phyloP scores from a whole-genome alignment of 805 yeast genomes.

The Teunomyces lycoperdinae region DNA sequence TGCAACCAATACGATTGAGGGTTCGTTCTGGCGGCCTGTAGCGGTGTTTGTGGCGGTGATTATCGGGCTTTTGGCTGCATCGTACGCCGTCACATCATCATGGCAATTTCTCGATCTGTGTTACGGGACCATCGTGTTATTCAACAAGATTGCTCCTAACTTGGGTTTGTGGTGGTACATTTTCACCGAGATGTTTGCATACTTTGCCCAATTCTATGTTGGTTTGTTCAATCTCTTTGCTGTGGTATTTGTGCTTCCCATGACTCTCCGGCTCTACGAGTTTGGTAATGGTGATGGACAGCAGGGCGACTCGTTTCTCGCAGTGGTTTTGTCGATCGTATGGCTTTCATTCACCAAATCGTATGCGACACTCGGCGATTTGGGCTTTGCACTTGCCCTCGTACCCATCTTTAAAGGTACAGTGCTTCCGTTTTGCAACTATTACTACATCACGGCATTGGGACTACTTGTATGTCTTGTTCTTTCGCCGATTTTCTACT shows the following conservation, averaged over 20 bases:
- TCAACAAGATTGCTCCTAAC: constrained; percentile 79
- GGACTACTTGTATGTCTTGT: constrained; percentile 52
- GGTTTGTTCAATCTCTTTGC: constrained; percentile 79
- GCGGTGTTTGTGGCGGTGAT: constrained; percentile 46
- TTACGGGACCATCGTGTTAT: constrained; percentile 57
- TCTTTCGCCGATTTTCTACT: constrained; percentile 85
- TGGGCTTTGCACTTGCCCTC: constrained; percentile 44
- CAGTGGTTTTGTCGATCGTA: constrained; percentile 41
- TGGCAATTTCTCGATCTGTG: constrained; percentile 26
- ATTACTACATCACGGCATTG: constrained; percentile 46
- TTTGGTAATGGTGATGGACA: background rate
- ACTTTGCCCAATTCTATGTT: constrained; percentile 77
- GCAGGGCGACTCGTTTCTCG: constrained; percentile 55
- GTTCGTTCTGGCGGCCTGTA: constrained; percentile 51
- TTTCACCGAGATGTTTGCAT: constrained; percentile 92
- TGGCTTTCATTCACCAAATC: constrained; percentile 66
- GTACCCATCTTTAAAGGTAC: constrained; percentile 45
- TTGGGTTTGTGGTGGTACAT: constrained; percentile 98
- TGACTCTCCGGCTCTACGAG: constrained; percentile 61
- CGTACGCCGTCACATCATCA: constrained; percentile 27
- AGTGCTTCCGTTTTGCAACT: constrained; percentile 45
- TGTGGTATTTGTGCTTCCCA: constrained; percentile 64
- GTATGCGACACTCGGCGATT: constrained; percentile 82
- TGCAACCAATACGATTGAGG: constrained; percentile 8
- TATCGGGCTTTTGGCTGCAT: constrained; percentile 19